Percentiles rank a stretch among this genome's conserved stretches.
Evolutionary conservation across 306 rosid species (phyloP).

Genomic region (Cotoneaster glaucophyllus): DNA sequence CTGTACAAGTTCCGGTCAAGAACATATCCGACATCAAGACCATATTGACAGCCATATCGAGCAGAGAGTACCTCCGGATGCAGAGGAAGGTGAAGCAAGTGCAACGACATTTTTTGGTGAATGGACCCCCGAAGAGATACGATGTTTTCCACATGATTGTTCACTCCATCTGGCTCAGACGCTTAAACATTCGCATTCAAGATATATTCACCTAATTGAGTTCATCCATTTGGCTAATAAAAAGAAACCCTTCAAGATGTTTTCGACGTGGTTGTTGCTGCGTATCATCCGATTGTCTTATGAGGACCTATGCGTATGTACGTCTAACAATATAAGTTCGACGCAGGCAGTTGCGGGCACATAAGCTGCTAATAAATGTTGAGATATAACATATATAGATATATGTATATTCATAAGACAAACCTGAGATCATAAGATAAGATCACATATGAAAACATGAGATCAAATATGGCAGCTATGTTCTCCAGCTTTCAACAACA

Average conservation of each 20-base stretch:
- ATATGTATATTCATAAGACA: background rate
- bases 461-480: background rate
- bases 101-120: conserved; percentile 53
- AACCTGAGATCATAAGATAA: conserved; percentile 2
- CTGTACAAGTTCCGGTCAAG: conserved; percentile 18
- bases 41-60: conserved; percentile 45
- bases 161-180: conserved; percentile 60
- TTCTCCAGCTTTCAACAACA: background rate
- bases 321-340: too few species aligned
- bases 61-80: conserved; percentile 32
- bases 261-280: too few species aligned
- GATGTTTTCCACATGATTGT: conserved; percentile 50
- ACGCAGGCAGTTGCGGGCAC: too few species aligned
- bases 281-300: too few species aligned
- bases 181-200: conserved; percentile 38
- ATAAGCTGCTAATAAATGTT: too few species aligned
- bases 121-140: conserved; percentile 45
- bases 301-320: too few species aligned
- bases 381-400: too few species aligned
- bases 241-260: too few species aligned
- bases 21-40: conserved; percentile 46
- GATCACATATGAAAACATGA: background rate
- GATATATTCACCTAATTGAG: conserved; percentile 1
- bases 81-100: conserved; percentile 40
- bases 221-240: too few species aligned